phyloP scores from a whole-genome alignment of 2,329 filamentous ascomycete species.

The Zymoseptoria pseudotritici region DNA sequence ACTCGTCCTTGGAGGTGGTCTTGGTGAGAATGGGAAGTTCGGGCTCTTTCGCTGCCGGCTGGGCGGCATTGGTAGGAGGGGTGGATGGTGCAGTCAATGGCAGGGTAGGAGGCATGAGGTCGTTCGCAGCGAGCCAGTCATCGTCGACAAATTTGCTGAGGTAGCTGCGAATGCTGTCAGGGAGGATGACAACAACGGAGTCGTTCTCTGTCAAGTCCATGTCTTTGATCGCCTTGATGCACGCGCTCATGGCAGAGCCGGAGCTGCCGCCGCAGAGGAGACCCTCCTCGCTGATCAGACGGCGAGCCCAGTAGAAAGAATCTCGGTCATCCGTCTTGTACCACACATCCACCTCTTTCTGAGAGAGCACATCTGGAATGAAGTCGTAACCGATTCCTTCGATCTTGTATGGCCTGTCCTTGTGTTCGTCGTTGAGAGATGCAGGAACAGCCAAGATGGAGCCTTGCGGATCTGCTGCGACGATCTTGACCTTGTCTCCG shows the following conservation, averaged over 20 bases:
- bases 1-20: constrained; percentile 52
- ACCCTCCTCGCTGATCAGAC: constrained; percentile 89
- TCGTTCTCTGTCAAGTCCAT: constrained; percentile 73
- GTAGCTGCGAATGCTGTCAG: constrained; percentile 95
- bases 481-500: constrained; percentile 73
- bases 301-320: constrained; percentile 82
- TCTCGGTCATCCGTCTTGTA: constrained; percentile 96
- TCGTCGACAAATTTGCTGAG: constrained; percentile 98
- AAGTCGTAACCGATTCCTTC: constrained; percentile 99
- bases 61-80: constrained; percentile 29
- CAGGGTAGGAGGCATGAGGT: constrained; percentile 64
- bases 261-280: constrained; percentile 89
- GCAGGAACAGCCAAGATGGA: constrained; percentile 83
- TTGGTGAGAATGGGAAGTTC: constrained; percentile 32
- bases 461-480: constrained; percentile 87
- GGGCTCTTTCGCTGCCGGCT: constrained; percentile 19
- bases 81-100: constrained; percentile 34
- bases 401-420: constrained; percentile 88
- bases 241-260: constrained; percentile 81
- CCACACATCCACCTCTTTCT: constrained; percentile 77
- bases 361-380: constrained; percentile 86
- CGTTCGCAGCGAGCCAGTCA: constrained; percentile 96
- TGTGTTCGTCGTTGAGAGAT: constrained; percentile 67
- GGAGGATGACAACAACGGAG: constrained; percentile 81
- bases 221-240: constrained; percentile 69